These are phyloP conservation scores for Wallacemonas sp. DNA, from an alignment of 208 protist species.

Conservation along the genomic window DNA sequence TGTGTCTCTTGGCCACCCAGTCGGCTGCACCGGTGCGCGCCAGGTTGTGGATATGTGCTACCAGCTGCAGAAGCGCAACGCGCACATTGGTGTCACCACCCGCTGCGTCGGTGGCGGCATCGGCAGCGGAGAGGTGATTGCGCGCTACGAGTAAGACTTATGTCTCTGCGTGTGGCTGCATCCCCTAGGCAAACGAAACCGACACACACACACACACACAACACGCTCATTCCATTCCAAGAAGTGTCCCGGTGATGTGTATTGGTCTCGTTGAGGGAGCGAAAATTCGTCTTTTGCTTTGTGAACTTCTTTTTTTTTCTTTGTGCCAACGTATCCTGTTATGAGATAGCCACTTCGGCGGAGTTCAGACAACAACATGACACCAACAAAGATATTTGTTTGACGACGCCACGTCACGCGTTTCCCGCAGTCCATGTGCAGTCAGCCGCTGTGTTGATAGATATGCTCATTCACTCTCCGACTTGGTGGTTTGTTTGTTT, in stretches of 20 bases:
- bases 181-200: too few species aligned
- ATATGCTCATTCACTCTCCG: too few species aligned
- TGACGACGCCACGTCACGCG: too few species aligned
- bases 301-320: background rate
- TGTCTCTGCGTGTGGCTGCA: too few species aligned
- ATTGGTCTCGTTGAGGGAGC: constrained; percentile 11
- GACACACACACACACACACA: background rate
- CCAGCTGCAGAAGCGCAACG: constrained; percentile 54
- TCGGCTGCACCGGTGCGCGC: constrained; percentile 92
- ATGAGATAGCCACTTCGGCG: too few species aligned
- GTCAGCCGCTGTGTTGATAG: too few species aligned
- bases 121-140: constrained; percentile 88
- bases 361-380: too few species aligned
- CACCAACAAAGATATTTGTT: too few species aligned
- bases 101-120: constrained; percentile 97
- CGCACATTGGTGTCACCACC: constrained; percentile 77
- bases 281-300: constrained; percentile 12
- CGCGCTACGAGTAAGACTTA: constrained; percentile 33
- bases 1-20: constrained; percentile 94
- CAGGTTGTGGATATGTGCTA: constrained; percentile 86
- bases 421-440: too few species aligned
- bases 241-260: background rate
- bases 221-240: background rate
- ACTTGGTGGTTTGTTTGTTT: background rate
- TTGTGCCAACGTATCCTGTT: too few species aligned